phyloP scores from a whole-genome alignment of 2,329 filamentous ascomycete species.

The Lasiodiplodia gonubiensis region DNA sequence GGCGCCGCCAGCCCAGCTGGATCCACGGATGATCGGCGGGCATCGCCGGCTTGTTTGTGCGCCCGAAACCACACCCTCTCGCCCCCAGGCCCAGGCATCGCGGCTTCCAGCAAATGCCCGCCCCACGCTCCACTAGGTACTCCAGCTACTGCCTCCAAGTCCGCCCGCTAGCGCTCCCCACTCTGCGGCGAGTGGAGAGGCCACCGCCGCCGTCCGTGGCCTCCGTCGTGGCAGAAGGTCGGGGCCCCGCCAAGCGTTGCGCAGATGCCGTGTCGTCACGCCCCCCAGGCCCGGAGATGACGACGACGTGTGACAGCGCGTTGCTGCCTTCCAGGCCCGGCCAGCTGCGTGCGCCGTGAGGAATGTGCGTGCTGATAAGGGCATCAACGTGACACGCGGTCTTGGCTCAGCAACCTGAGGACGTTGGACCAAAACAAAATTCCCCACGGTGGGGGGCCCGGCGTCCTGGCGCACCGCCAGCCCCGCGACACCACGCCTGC shows the following conservation, averaged over 20 bases:
- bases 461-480: background rate
- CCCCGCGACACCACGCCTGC: background rate
- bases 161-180: slow-evolving; percentile 2
- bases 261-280: slow-evolving; percentile 5
- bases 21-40: slow-evolving; percentile 24
- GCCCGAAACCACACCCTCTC: slow-evolving; percentile 18
- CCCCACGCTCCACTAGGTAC: background rate
- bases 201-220: background rate
- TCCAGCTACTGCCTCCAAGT: background rate
- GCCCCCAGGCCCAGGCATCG: background rate
- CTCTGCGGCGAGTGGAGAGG: background rate
- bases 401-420: slow-evolving; percentile 8
- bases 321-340: slow-evolving; percentile 6
- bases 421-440: slow-evolving; percentile 4
- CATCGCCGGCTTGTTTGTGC: slow-evolving; percentile 4
- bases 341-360: slow-evolving; percentile 7
- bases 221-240: background rate
- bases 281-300: background rate
- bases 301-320: slow-evolving; percentile 19
- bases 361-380: slow-evolving; percentile 23
- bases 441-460: background rate
- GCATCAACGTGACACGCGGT: slow-evolving; percentile 6
- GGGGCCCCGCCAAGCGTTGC: slow-evolving; percentile 5
- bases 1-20: slow-evolving; percentile 23
- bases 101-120: background rate